These are phyloP conservation scores for Tetrastigma voinierianum DNA, from an alignment of 164 flowering plant species.

Conservation along the genomic window DNA sequence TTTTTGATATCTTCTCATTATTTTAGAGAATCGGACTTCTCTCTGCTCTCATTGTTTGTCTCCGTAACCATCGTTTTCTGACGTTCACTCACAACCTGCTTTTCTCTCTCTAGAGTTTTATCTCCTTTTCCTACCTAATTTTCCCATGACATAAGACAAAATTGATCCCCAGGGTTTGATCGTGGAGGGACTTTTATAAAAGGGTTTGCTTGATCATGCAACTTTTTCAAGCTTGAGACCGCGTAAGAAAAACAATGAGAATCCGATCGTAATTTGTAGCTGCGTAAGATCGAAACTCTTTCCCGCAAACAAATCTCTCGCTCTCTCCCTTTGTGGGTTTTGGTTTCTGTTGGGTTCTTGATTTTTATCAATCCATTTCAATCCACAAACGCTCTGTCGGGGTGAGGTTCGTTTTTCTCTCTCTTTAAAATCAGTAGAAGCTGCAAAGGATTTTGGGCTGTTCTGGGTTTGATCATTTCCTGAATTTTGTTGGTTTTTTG, in stretches of 20 bases:
- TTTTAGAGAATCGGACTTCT: too few relatives aligned
- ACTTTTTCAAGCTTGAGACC: not conserved
- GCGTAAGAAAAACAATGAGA: not conserved
- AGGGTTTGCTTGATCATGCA: not conserved
- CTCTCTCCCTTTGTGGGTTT: not conserved
- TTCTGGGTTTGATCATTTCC: not conserved
- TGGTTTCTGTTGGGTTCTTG: not conserved
- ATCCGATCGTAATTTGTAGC: too few relatives aligned
- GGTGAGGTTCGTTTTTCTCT: not conserved
- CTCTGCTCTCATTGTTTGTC: not conserved
- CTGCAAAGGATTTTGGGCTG: constrained; percentile 3
- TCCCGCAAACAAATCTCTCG: not conserved
- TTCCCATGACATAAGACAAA: constrained; percentile 12
- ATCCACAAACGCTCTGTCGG: constrained; percentile 4
- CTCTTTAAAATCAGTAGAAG: not conserved
- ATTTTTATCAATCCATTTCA: not conserved
- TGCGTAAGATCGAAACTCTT: too few relatives aligned
- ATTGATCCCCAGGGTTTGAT: not conserved
- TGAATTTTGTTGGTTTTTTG: not conserved
- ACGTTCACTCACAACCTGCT: not conserved
- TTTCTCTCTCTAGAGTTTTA: not conserved
- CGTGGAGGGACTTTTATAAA: not conserved
- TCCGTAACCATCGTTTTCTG: not conserved
- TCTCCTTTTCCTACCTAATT: not conserved
- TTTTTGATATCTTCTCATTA: not conserved